Evolutionary conservation across 2,329 filamentous ascomycete species (phyloP).

Genomic region (Aureobasidium sp.): DNA sequence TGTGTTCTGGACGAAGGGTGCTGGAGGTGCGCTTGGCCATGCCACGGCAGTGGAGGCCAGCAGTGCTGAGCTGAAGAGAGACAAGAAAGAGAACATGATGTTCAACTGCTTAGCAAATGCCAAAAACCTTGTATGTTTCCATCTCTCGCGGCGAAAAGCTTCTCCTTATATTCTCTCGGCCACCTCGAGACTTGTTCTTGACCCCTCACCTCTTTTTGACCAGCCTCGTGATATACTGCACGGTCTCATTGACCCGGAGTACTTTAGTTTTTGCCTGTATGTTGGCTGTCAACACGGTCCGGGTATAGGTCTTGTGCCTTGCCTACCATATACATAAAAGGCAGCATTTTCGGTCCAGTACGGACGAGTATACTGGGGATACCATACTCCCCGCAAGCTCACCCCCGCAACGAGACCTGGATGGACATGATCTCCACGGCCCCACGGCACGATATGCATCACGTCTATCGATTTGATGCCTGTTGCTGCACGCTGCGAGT

Average conservation of each 20-base stretch:
- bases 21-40: constrained; percentile 6
- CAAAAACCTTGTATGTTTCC: background rate
- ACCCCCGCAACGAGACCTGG: background rate
- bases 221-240: constrained; percentile 8
- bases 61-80: background rate
- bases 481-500: background rate
- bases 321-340: background rate
- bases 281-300: background rate
- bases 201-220: constrained; percentile 2
- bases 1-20: constrained; percentile 15
- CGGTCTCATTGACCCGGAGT: background rate
- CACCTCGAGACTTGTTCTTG: background rate
- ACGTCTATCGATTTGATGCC: background rate
- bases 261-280: constrained; percentile 9
- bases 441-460: constrained; percentile 6
- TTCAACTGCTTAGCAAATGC: background rate
- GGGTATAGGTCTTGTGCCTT: background rate
- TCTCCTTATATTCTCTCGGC: background rate
- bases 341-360: background rate
- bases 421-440: background rate
- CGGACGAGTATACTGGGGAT: background rate
- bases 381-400: background rate
- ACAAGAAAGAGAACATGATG: constrained; percentile 8
- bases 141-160: background rate
- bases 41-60: background rate